phyloP scores from a whole-genome alignment of 805 yeast genomes.

The Yamadazyma scolyti region DNA sequence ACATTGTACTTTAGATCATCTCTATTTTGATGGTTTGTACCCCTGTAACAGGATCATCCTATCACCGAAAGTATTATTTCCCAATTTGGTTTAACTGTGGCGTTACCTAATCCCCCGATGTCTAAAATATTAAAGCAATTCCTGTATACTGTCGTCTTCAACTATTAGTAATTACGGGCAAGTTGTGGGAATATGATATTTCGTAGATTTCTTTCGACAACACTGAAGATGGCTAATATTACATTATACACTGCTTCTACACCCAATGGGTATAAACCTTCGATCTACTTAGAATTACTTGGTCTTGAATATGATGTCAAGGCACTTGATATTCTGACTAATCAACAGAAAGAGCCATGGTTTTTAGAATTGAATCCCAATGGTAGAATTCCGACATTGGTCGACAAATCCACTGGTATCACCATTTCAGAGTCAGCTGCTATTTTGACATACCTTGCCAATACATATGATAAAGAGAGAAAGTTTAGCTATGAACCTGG shows the following conservation, averaged over 20 bases:
- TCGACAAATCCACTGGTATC: constrained; percentile 39
- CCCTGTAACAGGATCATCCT: too few species aligned
- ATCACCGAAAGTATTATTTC: too few species aligned
- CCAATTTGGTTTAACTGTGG: too few species aligned
- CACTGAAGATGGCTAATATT: too few species aligned
- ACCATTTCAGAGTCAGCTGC: constrained; percentile 60
- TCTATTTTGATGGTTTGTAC: too few species aligned
- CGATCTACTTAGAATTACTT: constrained; percentile 40
- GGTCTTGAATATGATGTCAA: constrained; percentile 40
- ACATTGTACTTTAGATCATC: too few species aligned
- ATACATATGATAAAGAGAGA: constrained; percentile 54
- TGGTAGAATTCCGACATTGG: constrained; percentile 59
- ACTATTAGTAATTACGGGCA: too few species aligned
- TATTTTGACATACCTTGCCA: constrained; percentile 55
- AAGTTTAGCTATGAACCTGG: constrained; percentile 39
- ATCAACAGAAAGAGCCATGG: constrained; percentile 55
- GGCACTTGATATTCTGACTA: constrained; percentile 36
- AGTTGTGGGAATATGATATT: too few species aligned
- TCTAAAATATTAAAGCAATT: too few species aligned
- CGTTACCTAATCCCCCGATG: too few species aligned
- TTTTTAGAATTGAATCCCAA: constrained; percentile 56
- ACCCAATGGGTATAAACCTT: constrained; percentile 44
- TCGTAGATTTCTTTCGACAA: too few species aligned
- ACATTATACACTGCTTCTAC: constrained; percentile 27
- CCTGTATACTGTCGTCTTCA: too few species aligned